Conservation (phyloP, 208 protist species). For the Crithidia sp. region DNA sequence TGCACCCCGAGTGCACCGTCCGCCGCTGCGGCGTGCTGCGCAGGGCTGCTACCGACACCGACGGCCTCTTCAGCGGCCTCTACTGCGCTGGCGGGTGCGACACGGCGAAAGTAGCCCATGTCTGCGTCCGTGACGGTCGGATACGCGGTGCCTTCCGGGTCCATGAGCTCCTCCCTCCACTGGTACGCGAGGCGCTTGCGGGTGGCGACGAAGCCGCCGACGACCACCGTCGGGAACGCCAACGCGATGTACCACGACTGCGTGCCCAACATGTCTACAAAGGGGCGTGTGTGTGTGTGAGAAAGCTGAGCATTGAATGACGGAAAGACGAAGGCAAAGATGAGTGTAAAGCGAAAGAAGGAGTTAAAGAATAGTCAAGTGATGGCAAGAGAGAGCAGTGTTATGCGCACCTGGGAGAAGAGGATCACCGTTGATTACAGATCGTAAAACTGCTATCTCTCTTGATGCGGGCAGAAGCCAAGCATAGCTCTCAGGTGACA, state of each 20-base stretch:
- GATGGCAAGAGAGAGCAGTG: too few species aligned
- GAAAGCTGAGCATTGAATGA: background rate
- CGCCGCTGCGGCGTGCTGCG: background rate
- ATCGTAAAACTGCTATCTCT: too few species aligned
- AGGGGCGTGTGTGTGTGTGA: background rate
- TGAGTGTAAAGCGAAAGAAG: too few species aligned
- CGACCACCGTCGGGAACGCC: slow-evolving; percentile 52
- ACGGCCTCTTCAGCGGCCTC: slow-evolving; percentile 4
- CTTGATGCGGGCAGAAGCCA: too few species aligned
- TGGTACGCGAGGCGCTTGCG: slow-evolving; percentile 85
- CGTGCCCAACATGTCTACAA: slow-evolving; percentile 62
- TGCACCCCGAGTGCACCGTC: slow-evolving; percentile 25
- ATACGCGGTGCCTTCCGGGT: slow-evolving; percentile 57
- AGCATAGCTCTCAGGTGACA: too few species aligned
- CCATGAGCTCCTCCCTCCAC: slow-evolving; percentile 89
- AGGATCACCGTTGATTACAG: too few species aligned
- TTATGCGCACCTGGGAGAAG: too few species aligned
- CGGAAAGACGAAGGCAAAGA: too few species aligned
- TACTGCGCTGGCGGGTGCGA: slow-evolving; percentile 38
- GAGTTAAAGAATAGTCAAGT: too few species aligned
- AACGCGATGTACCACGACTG: slow-evolving; percentile 78
- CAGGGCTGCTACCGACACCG: background rate
- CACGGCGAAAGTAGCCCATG: slow-evolving; percentile 69
- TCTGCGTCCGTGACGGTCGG: slow-evolving; percentile 63
- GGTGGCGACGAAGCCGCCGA: slow-evolving; percentile 76